Conservation (phyloP, 73 alveolate species). For the Paramecium sexaurelia region DNA sequence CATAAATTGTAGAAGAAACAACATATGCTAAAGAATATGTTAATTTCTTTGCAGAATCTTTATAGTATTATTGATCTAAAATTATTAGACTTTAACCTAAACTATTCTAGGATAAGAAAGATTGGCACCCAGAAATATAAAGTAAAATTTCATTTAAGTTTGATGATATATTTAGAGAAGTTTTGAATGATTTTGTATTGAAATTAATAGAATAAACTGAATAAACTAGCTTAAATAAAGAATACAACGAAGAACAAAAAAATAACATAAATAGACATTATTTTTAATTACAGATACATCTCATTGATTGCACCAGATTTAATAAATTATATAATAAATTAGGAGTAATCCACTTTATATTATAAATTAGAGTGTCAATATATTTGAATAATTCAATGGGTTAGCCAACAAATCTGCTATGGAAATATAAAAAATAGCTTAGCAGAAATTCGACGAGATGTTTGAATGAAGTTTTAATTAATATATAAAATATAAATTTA, state of each 20-base stretch:
- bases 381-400: too few relatives aligned
- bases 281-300: background rate
- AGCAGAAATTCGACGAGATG: too few relatives aligned
- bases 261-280: background rate
- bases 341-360: too few relatives aligned
- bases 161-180: background rate
- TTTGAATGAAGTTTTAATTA: too few relatives aligned
- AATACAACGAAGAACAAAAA: background rate
- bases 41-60: too few relatives aligned
- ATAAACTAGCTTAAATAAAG: background rate
- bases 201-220: background rate
- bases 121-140: background rate
- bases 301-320: background rate
- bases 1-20: too few relatives aligned
- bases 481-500: background rate
- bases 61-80: too few relatives aligned
- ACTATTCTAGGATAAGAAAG: background rate
- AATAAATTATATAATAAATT: background rate
- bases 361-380: too few relatives aligned
- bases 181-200: background rate
- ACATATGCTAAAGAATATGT: too few relatives aligned
- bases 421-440: too few relatives aligned
- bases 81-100: too few relatives aligned
- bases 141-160: background rate
- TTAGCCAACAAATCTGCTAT: too few relatives aligned